Base-by-base conservation (phyloP, 148 eudicot genomes). In the Persicaria tinctoria region DNA sequence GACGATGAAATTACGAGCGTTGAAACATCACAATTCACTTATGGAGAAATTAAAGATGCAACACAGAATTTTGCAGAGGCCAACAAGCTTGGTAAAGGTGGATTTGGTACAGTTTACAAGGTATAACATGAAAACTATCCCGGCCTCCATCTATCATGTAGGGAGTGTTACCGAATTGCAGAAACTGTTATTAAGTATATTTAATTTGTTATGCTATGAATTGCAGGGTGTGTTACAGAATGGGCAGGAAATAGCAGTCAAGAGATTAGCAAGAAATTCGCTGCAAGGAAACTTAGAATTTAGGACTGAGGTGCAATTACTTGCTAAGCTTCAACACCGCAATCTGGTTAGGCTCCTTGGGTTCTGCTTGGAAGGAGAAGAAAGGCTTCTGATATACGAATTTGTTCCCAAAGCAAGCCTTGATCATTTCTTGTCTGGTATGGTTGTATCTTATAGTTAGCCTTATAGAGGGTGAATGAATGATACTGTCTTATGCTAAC, bases 171-270 rank as follows among this genome's bases (percentile, higher is more conserved):
- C 13, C 57, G 13, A 53, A 53, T 16, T 32, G 41, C 57, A 16
- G n/a, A 53, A 53, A 16, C 57, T 16, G 57, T 1, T 9, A 53
- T 53, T 10, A 9, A 53, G n/a, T 9, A 53, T 53, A 53, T 53
- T 23, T 23, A 23, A 23, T 23, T 53, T 53, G 11, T 53, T 3
- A 53, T 53, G 57, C 5, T 53, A 5, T 53, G 11, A 53, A 9
- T 53, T 53, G n/a, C 57, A 53, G 57, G 57, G 57, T 53, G 57
- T 53, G 11, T 16, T 53, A 53, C n/a, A 53, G 13, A 53, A 73
- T 73, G 83, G 80, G 17, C 55, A 77, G 74, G 77, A 77, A n/a
- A 14, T 81, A 70, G 83, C 83, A 10, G 83, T 77, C 55, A 81
- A 81, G 72, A 81, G 80, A 50, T 62, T 81, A 46, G 77, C 83